Evolutionary conservation across 1,139 yeast genomes (phyloP).

Genomic region (Blastobotrys apis): DNA sequence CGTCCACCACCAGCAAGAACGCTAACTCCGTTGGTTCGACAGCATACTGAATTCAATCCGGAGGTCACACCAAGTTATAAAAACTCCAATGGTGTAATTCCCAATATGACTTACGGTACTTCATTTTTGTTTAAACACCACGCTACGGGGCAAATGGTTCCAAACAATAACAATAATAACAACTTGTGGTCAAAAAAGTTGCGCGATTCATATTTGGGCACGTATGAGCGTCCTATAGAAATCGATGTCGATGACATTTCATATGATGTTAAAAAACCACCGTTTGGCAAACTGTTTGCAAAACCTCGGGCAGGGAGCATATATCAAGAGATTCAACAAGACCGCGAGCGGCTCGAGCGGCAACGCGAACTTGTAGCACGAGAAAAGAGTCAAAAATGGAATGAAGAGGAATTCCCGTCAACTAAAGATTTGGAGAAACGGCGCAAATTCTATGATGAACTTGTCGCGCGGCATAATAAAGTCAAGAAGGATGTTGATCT

Average conservation of each 20-base stretch:
- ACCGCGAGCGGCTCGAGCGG: slow-evolving; percentile 8
- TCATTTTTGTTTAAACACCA: slow-evolving; percentile 13
- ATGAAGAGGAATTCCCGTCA: slow-evolving; percentile 11
- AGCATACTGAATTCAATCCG: slow-evolving; percentile 3
- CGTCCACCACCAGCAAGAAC: slow-evolving; percentile 4
- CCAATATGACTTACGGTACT: slow-evolving; percentile 20
- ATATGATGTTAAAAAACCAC: not conserved
- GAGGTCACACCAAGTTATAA: slow-evolving; percentile 9
- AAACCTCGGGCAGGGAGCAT: slow-evolving; percentile 1
- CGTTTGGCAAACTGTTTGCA: slow-evolving; percentile 2
- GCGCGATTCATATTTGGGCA: slow-evolving; percentile 4
- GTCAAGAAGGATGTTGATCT: slow-evolving; percentile 22
- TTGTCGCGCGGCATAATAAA: slow-evolving; percentile 19
- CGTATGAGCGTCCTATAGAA: not conserved
- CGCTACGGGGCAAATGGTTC: not conserved
- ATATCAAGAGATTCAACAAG: slow-evolving; percentile 6
- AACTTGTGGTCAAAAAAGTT: not conserved
- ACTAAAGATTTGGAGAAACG: slow-evolving; percentile 12
- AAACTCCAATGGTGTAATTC: slow-evolving; percentile 2
- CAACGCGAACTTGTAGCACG: slow-evolving; percentile 13
- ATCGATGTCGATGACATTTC: not conserved
- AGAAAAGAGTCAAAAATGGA: slow-evolving; percentile 10
- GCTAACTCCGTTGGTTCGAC: slow-evolving; percentile 1
- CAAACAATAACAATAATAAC: not conserved
- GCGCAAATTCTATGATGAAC: slow-evolving; percentile 17